Conservation (phyloP, 1,139 yeast genomes). For the Debaryomyces nepalensis region DNA sequence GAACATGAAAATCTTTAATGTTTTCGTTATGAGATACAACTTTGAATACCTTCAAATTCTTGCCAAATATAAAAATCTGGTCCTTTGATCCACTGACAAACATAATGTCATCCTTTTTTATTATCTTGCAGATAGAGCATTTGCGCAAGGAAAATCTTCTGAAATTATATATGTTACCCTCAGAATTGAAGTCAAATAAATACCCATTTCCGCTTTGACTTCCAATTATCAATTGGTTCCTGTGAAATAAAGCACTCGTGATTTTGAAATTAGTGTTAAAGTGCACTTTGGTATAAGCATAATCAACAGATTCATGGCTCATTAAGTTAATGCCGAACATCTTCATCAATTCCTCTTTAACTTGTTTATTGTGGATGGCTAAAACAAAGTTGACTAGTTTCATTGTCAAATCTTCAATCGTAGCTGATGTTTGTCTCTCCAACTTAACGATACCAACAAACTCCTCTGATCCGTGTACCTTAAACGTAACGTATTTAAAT, state of each 20-base stretch:
- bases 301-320: neutral
- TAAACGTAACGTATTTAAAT: conserved; percentile 4
- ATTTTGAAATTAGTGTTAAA: conserved; percentile 1
- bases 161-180: conserved; percentile 3
- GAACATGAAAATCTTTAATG: conserved; percentile 10
- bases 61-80: neutral
- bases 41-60: neutral
- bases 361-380: neutral
- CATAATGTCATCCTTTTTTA: neutral
- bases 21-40: conserved; percentile 3
- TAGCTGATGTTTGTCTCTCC: neutral
- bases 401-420: neutral
- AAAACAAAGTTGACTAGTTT: neutral
- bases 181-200: neutral
- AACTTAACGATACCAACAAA: conserved; percentile 8
- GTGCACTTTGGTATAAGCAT: neutral
- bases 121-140: neutral
- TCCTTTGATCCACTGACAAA: conserved; percentile 3
- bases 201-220: conserved; percentile 12
- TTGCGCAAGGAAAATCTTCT: conserved; percentile 2
- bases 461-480: neutral
- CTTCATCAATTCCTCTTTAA: conserved; percentile 4
- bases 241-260: conserved; percentile 9
- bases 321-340: conserved; percentile 10
- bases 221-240: conserved; percentile 12